Evolutionary conservation across 2,329 filamentous ascomycete genomes (phyloP), one percentile per base, ranked within the genome.

Genomic region (Parafenestella ontariensis): DNA sequence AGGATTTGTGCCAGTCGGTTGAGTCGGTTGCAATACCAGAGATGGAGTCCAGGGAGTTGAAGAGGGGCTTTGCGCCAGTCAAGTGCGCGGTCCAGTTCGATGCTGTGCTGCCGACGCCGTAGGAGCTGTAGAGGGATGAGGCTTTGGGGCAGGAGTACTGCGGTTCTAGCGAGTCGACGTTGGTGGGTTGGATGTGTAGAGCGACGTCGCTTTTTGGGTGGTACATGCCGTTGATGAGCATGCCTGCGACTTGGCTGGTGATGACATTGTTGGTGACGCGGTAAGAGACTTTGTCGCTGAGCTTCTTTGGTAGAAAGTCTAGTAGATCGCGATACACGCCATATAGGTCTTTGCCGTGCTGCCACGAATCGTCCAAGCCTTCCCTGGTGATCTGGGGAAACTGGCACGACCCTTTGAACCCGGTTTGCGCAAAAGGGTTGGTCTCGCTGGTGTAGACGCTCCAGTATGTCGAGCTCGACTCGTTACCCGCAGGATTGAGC

Each of bases 191-290:
- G 48, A 84, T 78, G 5, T 72, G 69, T 1, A 83, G 73, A 1
- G 77, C 70, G 1, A 75, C 58, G 17, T 69, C 63, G 29, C 42
- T 7, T 1, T 58, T 42, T 13, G 67, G 59, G 1, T 49, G 31
- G 43, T 69, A 72, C 87, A 92, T 91, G 52, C 88, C 91, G 51
- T 83, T 79, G 49, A 92, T 82, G 6, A 94, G 73, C 85, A 91
- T 91, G 51, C 88, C 85, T 10, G 89, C 89, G 15, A 94, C 90
- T 74, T 95, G 89, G 65, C 85, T 89, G 2, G 91, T 95, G 68
- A 96, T 94, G 46, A 87, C 81, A 74, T 95, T 95, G 71, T 90
- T 90, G 0, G 91, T 93, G 10, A 94, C 90, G 48, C 90, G 83
- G 74, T 88, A 94, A 44, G 74, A 75, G 29, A 90, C 80, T 24